A percentile compares a stretch with the other conserved stretches of the same genome.
These are phyloP conservation scores for Suillus placidus DNA, from an alignment of 768 basidiomycete species.

Conservation along the genomic window DNA sequence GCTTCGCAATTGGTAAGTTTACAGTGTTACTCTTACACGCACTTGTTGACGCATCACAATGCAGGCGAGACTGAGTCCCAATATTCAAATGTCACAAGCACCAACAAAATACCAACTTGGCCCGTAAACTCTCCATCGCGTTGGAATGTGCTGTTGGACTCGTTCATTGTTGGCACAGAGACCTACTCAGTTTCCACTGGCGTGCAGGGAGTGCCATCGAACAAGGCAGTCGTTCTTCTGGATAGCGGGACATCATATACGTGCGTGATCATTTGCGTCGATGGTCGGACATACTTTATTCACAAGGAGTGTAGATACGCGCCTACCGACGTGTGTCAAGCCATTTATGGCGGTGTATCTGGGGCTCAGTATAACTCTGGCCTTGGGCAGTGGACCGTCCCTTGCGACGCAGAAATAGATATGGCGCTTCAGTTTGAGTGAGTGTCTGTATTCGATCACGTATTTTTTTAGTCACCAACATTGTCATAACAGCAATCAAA, in stretches of 20 bases:
- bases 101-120: slow-evolving; percentile 70
- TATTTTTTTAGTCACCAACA: slow-evolving; percentile 11
- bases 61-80: slow-evolving; percentile 69
- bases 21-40: not conserved
- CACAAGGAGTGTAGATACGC: slow-evolving; percentile 56
- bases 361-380: slow-evolving; percentile 60
- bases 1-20: slow-evolving; percentile 67
- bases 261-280: slow-evolving; percentile 41
- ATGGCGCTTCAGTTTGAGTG: slow-evolving; percentile 81
- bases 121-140: slow-evolving; percentile 62
- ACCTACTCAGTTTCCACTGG: slow-evolving; percentile 54
- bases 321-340: slow-evolving; percentile 60
- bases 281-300: slow-evolving; percentile 7
- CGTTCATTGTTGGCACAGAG: slow-evolving; percentile 60
- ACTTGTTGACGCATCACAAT: not conserved
- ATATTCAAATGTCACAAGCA: slow-evolving; percentile 62
- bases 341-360: slow-evolving; percentile 68
- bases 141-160: slow-evolving; percentile 81
- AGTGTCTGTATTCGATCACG: slow-evolving; percentile 24
- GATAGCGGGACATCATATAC: slow-evolving; percentile 85
- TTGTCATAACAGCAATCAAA: slow-evolving; percentile 54
- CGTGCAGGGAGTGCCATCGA: slow-evolving; percentile 59
- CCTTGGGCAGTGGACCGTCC: slow-evolving; percentile 69
- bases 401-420: slow-evolving; percentile 74
- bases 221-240: slow-evolving; percentile 73